phyloP scores from a whole-genome alignment of 257 asterid species.

The Fraxinus cuspidata region DNA sequence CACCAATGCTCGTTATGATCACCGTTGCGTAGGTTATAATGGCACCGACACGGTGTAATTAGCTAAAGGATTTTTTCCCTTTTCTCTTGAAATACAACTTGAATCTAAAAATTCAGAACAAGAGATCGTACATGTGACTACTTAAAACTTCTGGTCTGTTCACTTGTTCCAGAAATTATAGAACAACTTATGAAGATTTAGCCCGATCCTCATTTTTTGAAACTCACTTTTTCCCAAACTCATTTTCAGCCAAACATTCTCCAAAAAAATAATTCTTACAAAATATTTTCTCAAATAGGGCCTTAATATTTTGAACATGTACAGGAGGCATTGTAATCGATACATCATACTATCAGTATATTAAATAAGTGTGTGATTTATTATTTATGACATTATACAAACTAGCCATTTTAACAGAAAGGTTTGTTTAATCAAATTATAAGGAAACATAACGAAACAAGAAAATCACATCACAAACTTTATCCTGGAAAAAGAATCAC shows the following conservation, averaged over 20 bases:
- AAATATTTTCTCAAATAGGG: too few relatives aligned
- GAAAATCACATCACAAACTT: conserved; percentile 11
- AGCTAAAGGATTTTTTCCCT: background rate
- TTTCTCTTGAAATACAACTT: background rate
- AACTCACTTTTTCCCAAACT: too few relatives aligned
- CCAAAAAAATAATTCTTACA: too few relatives aligned
- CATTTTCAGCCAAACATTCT: too few relatives aligned
- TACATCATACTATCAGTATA: background rate
- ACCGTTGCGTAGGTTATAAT: background rate
- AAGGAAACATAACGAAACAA: conserved; percentile 3
- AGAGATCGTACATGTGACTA: background rate
- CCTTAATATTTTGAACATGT: background rate
- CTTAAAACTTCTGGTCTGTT: background rate
- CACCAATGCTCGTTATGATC: background rate
- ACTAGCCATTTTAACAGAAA: background rate
- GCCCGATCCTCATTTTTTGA: too few relatives aligned
- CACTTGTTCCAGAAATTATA: background rate
- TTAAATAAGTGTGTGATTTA: background rate
- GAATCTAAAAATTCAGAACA: background rate
- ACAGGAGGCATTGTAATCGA: background rate
- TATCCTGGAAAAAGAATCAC: background rate
- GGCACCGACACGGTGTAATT: background rate
- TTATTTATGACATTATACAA: background rate
- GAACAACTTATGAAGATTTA: background rate
- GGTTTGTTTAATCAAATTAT: background rate